These are phyloP conservation scores for Fusarium concolor DNA, from an alignment of 2,329 filamentous ascomycete species.

Conservation along the genomic window DNA sequence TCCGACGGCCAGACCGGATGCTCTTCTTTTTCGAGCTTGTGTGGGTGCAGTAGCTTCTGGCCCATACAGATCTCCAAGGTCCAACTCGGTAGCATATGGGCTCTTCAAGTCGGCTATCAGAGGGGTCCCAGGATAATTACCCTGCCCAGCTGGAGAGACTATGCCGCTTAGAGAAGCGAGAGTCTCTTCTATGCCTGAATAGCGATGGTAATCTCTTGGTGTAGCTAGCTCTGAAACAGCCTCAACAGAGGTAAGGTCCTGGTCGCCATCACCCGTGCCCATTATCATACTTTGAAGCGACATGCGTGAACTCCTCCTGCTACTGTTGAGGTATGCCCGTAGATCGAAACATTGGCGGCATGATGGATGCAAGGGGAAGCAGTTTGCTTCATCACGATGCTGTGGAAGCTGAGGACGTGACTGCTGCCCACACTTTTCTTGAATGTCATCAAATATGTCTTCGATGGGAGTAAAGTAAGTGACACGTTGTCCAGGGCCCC, in stretches of 20 bases:
- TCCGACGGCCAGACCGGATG: background rate
- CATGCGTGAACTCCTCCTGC: constrained; percentile 56
- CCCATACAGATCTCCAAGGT: constrained; percentile 50
- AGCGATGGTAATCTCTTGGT: constrained; percentile 53
- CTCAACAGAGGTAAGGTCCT: constrained; percentile 54
- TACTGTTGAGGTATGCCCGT: constrained; percentile 55
- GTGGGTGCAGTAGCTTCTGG: constrained; percentile 4
- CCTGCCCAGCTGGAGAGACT: constrained; percentile 37
- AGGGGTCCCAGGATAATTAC: constrained; percentile 45
- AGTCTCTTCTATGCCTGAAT: constrained; percentile 51
- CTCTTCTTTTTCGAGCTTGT: constrained; percentile 38
- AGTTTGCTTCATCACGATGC: constrained; percentile 55
- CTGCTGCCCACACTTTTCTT: constrained; percentile 57
- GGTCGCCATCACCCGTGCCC: constrained; percentile 50
- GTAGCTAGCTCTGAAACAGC: constrained; percentile 57
- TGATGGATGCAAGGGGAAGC: constrained; percentile 55
- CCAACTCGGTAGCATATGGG: constrained; percentile 53
- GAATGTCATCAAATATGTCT: constrained; percentile 60
- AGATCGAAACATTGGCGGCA: constrained; percentile 58
- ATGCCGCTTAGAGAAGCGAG: constrained; percentile 50
- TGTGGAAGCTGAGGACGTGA: constrained; percentile 56
- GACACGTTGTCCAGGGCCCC: constrained; percentile 54
- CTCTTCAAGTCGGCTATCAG: constrained; percentile 52
- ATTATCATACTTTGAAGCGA: constrained; percentile 59
- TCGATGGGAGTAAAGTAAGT: constrained; percentile 59